phyloP scores from a whole-genome alignment of 202 grass and related monocot genomes.

The Musa balbisiana region DNA sequence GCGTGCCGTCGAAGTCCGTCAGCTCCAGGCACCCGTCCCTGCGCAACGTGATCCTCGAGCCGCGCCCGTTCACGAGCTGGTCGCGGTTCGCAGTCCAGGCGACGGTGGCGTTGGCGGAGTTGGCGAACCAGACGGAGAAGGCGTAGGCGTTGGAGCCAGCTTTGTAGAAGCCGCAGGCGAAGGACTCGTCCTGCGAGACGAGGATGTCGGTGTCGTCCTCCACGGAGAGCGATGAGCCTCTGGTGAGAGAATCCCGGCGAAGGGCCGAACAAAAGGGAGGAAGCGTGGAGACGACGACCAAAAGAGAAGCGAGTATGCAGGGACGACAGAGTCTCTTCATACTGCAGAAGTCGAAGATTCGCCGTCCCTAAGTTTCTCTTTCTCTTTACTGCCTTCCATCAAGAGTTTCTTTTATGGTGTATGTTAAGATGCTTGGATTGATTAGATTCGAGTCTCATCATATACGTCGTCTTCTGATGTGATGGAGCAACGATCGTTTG shows the following conservation, averaged over 20 bases:
- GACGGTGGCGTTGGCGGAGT: constrained; percentile 4
- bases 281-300: constrained; percentile 12
- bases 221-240: constrained; percentile 23
- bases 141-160: constrained; percentile 39
- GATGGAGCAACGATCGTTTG: no score
- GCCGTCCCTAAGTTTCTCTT: no score
- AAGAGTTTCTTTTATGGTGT: no score
- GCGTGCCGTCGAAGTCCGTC: constrained; percentile 38
- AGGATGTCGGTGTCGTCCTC: constrained; percentile 35
- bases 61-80: constrained; percentile 33
- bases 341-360: no score
- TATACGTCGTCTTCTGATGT: no score
- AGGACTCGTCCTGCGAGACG: constrained; percentile 34
- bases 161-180: constrained; percentile 49
- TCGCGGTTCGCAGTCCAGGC: constrained; percentile 61
- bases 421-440: no score
- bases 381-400: no score
- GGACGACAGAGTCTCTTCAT: constrained; percentile 9
- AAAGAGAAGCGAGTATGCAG: constrained; percentile 1
- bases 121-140: constrained; percentile 57
- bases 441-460: no score
- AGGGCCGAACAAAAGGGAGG: background rate
- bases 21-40: constrained; percentile 42
- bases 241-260: constrained; percentile 8
- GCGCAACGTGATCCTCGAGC: constrained; percentile 31